Percentiles rank a stretch among this genome's conserved stretches.
phyloP scores from a whole-genome alignment of 148 eudicot species.

The Camellia granthamiana region DNA sequence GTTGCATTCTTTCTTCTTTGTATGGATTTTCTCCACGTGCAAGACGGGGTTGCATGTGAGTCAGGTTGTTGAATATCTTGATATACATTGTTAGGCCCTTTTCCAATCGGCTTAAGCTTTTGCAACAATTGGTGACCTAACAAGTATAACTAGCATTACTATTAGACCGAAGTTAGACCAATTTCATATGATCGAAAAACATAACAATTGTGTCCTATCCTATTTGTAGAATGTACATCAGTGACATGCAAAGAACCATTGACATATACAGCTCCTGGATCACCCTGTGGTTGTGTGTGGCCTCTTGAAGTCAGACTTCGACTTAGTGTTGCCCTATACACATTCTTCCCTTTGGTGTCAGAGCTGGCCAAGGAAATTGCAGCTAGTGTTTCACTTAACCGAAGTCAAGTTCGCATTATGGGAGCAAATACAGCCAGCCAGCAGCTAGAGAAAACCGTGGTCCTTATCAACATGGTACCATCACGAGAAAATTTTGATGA shows the following conservation, averaged over 20 bases:
- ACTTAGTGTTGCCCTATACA: slow-evolving; percentile 50
- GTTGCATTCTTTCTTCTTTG: too few relatives aligned
- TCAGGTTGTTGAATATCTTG: too few relatives aligned
- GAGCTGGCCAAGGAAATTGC: slow-evolving; percentile 75
- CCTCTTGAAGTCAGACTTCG: slow-evolving; percentile 70
- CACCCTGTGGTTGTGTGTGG: slow-evolving; percentile 89
- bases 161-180: not conserved
- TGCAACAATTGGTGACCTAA: too few relatives aligned
- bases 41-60: too few relatives aligned
- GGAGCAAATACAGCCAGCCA: slow-evolving; percentile 83
- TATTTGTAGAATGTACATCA: slow-evolving; percentile 62
- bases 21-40: too few relatives aligned
- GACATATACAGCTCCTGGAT: slow-evolving; percentile 70
- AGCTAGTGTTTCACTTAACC: slow-evolving; percentile 49
- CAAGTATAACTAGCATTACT: not conserved
- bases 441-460: slow-evolving; percentile 62
- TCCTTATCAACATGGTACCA: slow-evolving; percentile 71
- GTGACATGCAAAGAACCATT: slow-evolving; percentile 70
- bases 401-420: slow-evolving; percentile 81
- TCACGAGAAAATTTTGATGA: slow-evolving; percentile 38
- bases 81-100: too few relatives aligned
- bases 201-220: not conserved
- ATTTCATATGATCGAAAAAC: not conserved
- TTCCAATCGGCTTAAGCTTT: too few relatives aligned
- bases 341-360: slow-evolving; percentile 79